Base-by-base conservation (phyloP, 352 stramenopile species). In the Pythium monospermum region DNA sequence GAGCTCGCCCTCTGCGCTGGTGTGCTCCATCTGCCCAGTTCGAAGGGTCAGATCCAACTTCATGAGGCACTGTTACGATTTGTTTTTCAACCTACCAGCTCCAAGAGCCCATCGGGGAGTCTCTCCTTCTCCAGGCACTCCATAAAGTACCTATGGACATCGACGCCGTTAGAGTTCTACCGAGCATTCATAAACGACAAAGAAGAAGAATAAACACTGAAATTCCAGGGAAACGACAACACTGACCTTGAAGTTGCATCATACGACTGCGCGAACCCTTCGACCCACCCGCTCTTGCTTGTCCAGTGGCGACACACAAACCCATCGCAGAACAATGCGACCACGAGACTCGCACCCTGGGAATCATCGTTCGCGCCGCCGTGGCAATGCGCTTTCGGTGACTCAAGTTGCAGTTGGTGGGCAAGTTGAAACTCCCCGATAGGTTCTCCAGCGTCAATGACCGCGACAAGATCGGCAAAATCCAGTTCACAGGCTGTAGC, bases 191-290 rank as follows among this genome's bases (percentile, higher is more conserved):
- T 35, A 35, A 8, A 35, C 30, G 30, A 35, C 30, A n/a, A n/a
- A n/a, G n/a, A n/a, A n/a, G n/a, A n/a, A n/a, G n/a, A n/a, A n/a
- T n/a, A n/a, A n/a, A n/a, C n/a, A n/a, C n/a, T n/a, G n/a, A n/a
- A n/a, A n/a, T n/a, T n/a, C n/a, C n/a, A n/a, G n/a, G n/a, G n/a
- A n/a, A n/a, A n/a, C n/a, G n/a, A n/a, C n/a, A n/a, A n/a, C 25
- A 59, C 57, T 37, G 21, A 88, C 77, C 75, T 79, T 6, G 73
- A 81, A 18, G 81, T 75, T n/a, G 53, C 61, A 41, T 88, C 77
- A 49, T 86, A 88, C 19, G 77, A 77, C 60, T 88, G 77, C 13
- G 73, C 74, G 26, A 85, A 88, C 2, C 77, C 77, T 18, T 88
- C 75, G 45, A 86, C 53, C 38, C 67, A 70, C 28, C 78, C 69